phyloP scores from a whole-genome alignment of 352 stramenopile genomes.

The Aphanomyces cochlioides region DNA sequence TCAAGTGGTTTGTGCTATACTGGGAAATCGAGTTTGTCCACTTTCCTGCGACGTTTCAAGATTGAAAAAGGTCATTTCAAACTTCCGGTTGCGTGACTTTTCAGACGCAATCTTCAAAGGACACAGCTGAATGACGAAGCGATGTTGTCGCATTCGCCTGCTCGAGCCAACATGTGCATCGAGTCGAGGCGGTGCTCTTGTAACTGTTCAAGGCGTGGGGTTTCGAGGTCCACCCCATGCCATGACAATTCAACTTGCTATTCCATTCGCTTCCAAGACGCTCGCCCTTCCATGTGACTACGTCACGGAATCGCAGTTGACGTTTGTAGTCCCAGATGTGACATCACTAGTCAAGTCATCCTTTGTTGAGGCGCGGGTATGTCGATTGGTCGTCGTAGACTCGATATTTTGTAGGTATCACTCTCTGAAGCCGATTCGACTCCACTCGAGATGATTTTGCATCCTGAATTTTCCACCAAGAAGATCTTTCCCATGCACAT shows the following conservation, averaged over 20 bases:
- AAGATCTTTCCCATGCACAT: conserved; percentile 25
- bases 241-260: conserved; percentile 1
- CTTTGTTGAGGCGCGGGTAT: neutral
- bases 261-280: neutral
- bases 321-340: conserved; percentile 7
- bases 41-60: too few species aligned
- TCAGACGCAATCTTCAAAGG: too few species aligned
- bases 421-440: neutral
- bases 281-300: neutral
- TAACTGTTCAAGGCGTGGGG: conserved; percentile 5
- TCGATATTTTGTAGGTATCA: neutral
- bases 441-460: neutral
- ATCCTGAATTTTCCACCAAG: conserved; percentile 22
- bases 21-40: too few species aligned
- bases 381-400: neutral
- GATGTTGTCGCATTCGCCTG: conserved; percentile 1
- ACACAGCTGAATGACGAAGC: too few species aligned
- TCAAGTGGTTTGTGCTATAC: too few species aligned
- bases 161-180: conserved; percentile 12
- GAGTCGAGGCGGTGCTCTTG: neutral
- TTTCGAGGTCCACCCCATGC: neutral
- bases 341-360: neutral
- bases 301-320: neutral
- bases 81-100: too few species aligned
- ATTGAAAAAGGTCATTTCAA: too few species aligned